Percentiles rank a stretch among this genome's conserved stretches.
Evolutionary conservation across 768 basidiomycete genomes (phyloP).

Genomic region (Phaeotremella fagi): DNA sequence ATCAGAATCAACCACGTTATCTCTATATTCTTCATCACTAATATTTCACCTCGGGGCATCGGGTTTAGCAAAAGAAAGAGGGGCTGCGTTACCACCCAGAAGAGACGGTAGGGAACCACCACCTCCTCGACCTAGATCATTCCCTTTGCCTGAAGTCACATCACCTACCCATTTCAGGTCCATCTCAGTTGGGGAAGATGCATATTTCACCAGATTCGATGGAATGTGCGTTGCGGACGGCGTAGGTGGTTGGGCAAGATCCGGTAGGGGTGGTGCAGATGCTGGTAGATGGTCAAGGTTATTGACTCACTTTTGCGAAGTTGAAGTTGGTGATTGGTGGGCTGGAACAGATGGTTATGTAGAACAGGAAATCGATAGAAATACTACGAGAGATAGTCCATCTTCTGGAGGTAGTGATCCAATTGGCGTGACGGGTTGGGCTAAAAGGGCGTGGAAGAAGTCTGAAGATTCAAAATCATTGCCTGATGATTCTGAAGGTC

Average conservation of each 20-base stretch:
- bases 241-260: constrained; percentile 80
- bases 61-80: constrained; percentile 68
- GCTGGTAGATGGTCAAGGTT: constrained; percentile 57
- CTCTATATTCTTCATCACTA: constrained; percentile 18
- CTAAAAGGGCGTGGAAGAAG: constrained; percentile 8
- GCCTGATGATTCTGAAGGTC: constrained; percentile 3
- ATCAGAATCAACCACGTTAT: background rate
- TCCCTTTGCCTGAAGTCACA: constrained; percentile 39
- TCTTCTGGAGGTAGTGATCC: background rate
- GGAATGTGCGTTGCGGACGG: constrained; percentile 94
- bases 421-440: constrained; percentile 2
- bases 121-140: constrained; percentile 30
- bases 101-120: constrained; percentile 26
- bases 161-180: constrained; percentile 31
- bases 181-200: constrained; percentile 76
- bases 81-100: constrained; percentile 16
- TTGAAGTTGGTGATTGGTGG: constrained; percentile 39
- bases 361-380: constrained; percentile 7
- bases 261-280: constrained; percentile 49
- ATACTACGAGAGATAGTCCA: background rate
- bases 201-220: constrained; percentile 61
- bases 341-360: constrained; percentile 27
- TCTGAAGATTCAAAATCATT: background rate
- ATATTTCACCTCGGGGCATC: constrained; percentile 71
- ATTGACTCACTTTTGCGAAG: constrained; percentile 70